phyloP scores from a whole-genome alignment of 345 rosid genomes.

The Atalantia buxifolia region DNA sequence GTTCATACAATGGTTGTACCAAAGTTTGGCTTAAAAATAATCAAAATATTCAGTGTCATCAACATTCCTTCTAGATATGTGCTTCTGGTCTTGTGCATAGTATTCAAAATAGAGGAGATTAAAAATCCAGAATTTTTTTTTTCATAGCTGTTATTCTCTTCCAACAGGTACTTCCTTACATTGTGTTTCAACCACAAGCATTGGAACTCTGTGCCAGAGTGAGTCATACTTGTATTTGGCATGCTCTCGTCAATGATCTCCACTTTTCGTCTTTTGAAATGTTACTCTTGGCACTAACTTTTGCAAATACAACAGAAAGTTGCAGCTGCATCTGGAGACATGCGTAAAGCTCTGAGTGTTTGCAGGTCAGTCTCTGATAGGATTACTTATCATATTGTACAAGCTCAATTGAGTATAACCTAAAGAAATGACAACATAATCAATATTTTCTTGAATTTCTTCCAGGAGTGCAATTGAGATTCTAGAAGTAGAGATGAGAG shows the following conservation, averaged over 20 bases:
- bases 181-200: slow-evolving; percentile 71
- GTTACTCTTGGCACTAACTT: slow-evolving; percentile 8
- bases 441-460: slow-evolving; percentile 1
- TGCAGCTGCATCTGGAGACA: slow-evolving; percentile 94
- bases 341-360: slow-evolving; percentile 86
- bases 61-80: not conserved
- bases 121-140: not conserved
- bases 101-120: not conserved
- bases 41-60: not conserved
- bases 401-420: not conserved
- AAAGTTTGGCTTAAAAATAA: not conserved
- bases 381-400: not conserved
- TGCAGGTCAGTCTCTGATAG: slow-evolving; percentile 55
- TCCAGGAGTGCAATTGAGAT: slow-evolving; percentile 78
- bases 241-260: not conserved
- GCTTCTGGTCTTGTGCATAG: not conserved
- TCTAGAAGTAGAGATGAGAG: slow-evolving; percentile 65
- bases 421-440: not conserved
- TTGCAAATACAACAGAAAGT: slow-evolving; percentile 59
- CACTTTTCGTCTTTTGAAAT: not conserved
- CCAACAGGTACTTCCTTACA: slow-evolving; percentile 56
- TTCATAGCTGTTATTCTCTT: slow-evolving; percentile 11
- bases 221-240: slow-evolving; percentile 24
- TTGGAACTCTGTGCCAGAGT: slow-evolving; percentile 96
- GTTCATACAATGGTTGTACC: not conserved